Base-by-base conservation (phyloP, 257 asterid species). In the Primulina eburnea region DNA sequence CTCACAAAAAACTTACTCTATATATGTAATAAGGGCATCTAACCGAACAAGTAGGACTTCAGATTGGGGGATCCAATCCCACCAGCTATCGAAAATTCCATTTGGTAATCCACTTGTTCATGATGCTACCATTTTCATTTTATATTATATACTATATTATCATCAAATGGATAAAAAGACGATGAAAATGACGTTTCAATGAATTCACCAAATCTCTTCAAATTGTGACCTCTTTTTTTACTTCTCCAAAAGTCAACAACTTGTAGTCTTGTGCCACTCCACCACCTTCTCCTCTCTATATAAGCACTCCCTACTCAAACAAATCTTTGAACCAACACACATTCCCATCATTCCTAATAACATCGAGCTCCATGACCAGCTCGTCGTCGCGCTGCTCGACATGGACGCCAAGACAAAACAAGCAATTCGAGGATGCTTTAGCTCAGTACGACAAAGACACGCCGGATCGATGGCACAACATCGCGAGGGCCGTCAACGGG, bases 31-130 rank as follows among this genome's bases (percentile, higher is more conserved):
- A 21, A 28, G 55, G 55, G 55, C 55, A 47, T 47, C 55, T 69
- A 73, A 75, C 73, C 18, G 6, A 66, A 68, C 60, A 76, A 64
- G 32, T 69, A 76, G 83, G 52, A 62, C 37, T 76, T 68, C 72
- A 77, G 78, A 82, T 79, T 80, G 75, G 58, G 88, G 78, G 24
- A 89, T 86, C 82, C 82, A 88, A 86, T 88, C 89, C 87, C 85
- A 72, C 86, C 77, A 85, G 79, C 87, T 80, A 77, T 72, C 62
- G 56, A 26, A 47, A 76, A 71, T 79, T 69, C 63, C 80, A 57
- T 66, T 8, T 60, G 69, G 60, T 72, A 72, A 79, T 78, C 90
- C 86, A 84, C 95, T 84, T 76, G 87, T 63, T 72, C 69, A 70
- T 76, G 78, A 76, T 76, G 77, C 78, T 80, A 68, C n/a, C 57